phyloP scores from a whole-genome alignment of 2,329 filamentous ascomycete species.

The Pochonia chlamydosporia region DNA sequence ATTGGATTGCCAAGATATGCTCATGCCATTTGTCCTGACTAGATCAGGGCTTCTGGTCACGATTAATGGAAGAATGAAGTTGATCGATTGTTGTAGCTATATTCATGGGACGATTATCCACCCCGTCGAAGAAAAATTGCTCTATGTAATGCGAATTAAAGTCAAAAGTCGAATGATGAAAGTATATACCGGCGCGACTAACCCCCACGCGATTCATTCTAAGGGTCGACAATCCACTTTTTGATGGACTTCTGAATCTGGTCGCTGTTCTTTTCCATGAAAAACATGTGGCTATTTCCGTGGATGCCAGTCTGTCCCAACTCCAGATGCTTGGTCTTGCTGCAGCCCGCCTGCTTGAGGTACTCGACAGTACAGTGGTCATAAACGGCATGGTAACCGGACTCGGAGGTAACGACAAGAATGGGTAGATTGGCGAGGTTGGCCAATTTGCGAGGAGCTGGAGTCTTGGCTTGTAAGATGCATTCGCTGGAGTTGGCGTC shows the following conservation, averaged over 20 bases:
- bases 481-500: slow-evolving; percentile 19
- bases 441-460: slow-evolving; percentile 11
- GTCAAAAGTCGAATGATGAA: too few species aligned
- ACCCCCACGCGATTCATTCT: too few species aligned
- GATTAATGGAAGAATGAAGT: too few species aligned
- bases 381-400: slow-evolving; percentile 40
- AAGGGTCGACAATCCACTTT: slow-evolving; percentile 20
- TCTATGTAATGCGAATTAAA: too few species aligned
- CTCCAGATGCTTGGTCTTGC: slow-evolving; percentile 25
- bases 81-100: too few species aligned
- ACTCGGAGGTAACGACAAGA: slow-evolving; percentile 28
- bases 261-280: slow-evolving; percentile 42
- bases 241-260: slow-evolving; percentile 23
- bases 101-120: too few species aligned
- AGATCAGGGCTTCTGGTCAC: too few species aligned
- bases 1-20: too few species aligned
- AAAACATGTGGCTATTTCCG: slow-evolving; percentile 43
- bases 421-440: slow-evolving; percentile 13
- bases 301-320: slow-evolving; percentile 31
- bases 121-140: too few species aligned
- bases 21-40: too few species aligned
- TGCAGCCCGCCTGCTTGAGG: slow-evolving; percentile 36
- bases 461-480: slow-evolving; percentile 24
- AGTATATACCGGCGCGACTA: too few species aligned
- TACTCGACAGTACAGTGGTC: slow-evolving; percentile 36